Evolutionary conservation across 306 rosid species (phyloP), one percentile per base, ranked within the genome.

Genomic region (Rosa lucieae): DNA sequence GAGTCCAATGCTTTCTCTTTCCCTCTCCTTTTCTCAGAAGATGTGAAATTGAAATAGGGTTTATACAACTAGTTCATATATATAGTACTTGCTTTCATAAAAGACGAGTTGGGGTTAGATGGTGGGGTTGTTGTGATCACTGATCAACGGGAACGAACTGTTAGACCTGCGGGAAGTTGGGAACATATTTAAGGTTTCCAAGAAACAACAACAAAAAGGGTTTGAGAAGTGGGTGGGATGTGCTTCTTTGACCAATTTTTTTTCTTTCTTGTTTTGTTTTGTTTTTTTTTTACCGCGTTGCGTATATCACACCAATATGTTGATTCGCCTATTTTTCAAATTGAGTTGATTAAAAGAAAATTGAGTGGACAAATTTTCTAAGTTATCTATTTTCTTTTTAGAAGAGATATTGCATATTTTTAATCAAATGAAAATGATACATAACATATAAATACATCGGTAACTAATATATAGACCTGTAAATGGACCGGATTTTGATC

Each of bases 21-120:
- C 52, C 29, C 49, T 32, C 78, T 77, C 15, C 76, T 6, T 37
- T 35, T 68, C 56, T 66, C 70, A 66, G 71, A 61, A 9, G 15
- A 15, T 14, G 8, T 40, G 9, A 11, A 39, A 17, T 3, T 12
- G 72, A 37, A 46, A 62, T 62, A 55, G 56, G 58, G 20, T 15
- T 68, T 70, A 71, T 46, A 62, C 35, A 67, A 67, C 20, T 58
- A 32, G 21, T 66, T 5, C 49, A 73, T 40, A 17, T 56, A 35
- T 5, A 79, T 18, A 68, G 32, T 11, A 32, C 14, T 43, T 37
- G 3, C 43, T 29, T 79, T 78, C 58, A 67, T 65, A 63, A n/a
- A 21, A 1, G 79, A 65, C 79, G 74, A 82, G 74, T 77, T 52
- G 78, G 56, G 63, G 75, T 61, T 70, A 0, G 81, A 78, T 77